Conservation (phyloP, 139 green algal genomes). For the Eudorina sp. region DNA sequence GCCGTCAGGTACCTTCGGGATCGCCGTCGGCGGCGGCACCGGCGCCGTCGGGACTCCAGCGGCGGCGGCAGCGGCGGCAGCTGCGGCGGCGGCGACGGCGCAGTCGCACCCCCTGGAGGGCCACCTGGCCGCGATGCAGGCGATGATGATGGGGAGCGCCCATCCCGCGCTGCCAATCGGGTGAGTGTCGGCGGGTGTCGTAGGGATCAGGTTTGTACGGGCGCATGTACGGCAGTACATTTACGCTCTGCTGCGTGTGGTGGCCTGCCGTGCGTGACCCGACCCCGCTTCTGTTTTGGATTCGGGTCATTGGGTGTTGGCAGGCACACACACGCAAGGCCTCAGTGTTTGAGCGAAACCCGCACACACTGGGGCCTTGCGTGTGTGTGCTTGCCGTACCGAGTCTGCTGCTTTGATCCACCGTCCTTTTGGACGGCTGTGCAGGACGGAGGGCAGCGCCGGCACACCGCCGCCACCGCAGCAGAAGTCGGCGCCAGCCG, state of each 20-base stretch:
- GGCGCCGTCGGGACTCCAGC: background rate
- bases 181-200: background rate
- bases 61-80: background rate
- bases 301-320: too few species aligned
- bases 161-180: constrained; percentile 13
- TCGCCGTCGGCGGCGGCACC: background rate
- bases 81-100: background rate
- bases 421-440: too few species aligned
- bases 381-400: too few species aligned
- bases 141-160: background rate
- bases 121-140: constrained; percentile 8
- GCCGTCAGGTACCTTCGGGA: too few species aligned
- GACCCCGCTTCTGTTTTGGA: too few species aligned
- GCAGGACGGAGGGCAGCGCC: background rate
- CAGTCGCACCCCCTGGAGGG: background rate
- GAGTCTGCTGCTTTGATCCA: too few species aligned
- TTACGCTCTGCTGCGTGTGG: too few species aligned
- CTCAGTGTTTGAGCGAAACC: too few species aligned
- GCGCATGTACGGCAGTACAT: too few species aligned
- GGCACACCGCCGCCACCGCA: background rate
- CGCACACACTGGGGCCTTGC: too few species aligned
- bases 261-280: too few species aligned
- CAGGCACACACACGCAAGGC: too few species aligned
- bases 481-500: background rate
- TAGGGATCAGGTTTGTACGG: background rate